A percentile compares a stretch with the other conserved stretches of the same genome.
Conservation (phyloP, 257 asterid genomes). For the Echites panduratus region DNA sequence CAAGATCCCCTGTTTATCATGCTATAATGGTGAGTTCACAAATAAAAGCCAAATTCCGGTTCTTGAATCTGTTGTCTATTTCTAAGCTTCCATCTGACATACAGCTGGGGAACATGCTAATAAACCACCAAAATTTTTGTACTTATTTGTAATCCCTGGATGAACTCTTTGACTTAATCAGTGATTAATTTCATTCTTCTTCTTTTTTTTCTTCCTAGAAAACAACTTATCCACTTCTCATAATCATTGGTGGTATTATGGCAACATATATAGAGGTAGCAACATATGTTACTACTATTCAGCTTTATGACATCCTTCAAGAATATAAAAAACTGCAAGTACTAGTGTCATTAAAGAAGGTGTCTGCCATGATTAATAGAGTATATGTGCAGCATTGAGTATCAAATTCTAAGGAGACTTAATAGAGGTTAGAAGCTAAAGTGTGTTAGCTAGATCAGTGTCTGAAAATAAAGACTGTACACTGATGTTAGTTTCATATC, state of each 20-base stretch:
- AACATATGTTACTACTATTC: neutral
- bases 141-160: neutral
- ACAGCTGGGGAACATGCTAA: neutral
- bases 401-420: neutral
- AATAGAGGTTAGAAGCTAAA: neutral
- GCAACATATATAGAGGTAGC: neutral
- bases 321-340: neutral
- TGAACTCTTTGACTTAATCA: neutral
- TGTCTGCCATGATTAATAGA: neutral
- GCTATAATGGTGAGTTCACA: neutral
- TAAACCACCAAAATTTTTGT: neutral
- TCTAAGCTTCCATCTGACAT: neutral
- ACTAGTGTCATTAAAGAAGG: neutral
- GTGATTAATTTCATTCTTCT: neutral
- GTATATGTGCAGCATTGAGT: neutral
- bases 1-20: slow-evolving; percentile 11
- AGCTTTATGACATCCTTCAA: neutral
- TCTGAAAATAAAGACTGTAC: neutral
- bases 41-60: neutral
- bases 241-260: neutral
- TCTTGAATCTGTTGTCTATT: neutral
- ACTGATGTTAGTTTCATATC: neutral
- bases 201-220: no score
- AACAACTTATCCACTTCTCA: neutral
- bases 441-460: neutral